Conservation (phyloP, 2,329 filamentous ascomycete genomes). For the Pseudogymnoascus sp. region DNA sequence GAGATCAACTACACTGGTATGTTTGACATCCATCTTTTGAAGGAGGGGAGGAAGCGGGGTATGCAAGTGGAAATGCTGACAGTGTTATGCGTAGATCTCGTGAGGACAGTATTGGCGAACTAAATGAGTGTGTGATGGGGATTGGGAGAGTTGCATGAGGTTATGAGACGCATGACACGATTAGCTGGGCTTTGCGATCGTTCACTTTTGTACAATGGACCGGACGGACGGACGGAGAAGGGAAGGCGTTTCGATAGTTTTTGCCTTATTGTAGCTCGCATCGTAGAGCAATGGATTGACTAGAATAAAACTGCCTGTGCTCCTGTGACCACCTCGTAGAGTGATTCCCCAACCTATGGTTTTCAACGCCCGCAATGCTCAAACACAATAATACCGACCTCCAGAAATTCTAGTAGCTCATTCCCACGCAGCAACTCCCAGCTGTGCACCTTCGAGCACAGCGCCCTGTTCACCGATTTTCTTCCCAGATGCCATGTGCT, state of each 20-base stretch:
- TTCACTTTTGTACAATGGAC: slow-evolving; percentile 6
- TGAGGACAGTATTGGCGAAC: slow-evolving; percentile 80
- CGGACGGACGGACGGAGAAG: not conserved
- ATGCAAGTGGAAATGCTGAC: not conserved
- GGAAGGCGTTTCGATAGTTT: slow-evolving; percentile 10
- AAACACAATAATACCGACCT: not conserved
- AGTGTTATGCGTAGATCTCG: slow-evolving; percentile 51
- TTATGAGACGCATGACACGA: slow-evolving; percentile 10
- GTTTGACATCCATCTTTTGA: slow-evolving; percentile 23
- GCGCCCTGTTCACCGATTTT: slow-evolving; percentile 27
- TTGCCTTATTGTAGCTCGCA: slow-evolving; percentile 6
- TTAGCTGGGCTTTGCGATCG: slow-evolving; percentile 5
- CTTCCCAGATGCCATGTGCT: slow-evolving; percentile 39
- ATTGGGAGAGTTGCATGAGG: not conserved
- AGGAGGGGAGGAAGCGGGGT: not conserved
- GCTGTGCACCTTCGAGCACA: slow-evolving; percentile 17
- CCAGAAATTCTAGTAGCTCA: not conserved
- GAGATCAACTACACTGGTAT: slow-evolving; percentile 96
- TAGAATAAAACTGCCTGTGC: not conserved
- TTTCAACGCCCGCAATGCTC: not conserved
- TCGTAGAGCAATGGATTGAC: not conserved
- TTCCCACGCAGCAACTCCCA: slow-evolving; percentile 29
- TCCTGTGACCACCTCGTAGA: not conserved
- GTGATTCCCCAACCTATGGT: not conserved
- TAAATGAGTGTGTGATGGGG: slow-evolving; percentile 34